Percentiles rank a stretch among this genome's conserved stretches.
Conservation (phyloP, 768 basidiomycete species). For the Lentinus tigrinus region DNA sequence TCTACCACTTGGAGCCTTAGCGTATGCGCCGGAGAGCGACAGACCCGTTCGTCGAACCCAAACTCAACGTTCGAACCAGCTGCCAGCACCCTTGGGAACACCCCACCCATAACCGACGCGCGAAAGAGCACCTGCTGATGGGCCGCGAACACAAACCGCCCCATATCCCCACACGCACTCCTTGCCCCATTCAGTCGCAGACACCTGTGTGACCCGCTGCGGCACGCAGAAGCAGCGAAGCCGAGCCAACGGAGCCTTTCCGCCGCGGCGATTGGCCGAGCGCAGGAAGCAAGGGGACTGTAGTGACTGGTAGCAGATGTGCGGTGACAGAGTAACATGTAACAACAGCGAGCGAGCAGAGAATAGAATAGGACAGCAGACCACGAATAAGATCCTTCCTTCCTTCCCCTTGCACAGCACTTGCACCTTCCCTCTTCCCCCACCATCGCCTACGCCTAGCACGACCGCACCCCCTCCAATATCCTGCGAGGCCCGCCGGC, state of each 20-base stretch:
- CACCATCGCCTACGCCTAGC: not conserved
- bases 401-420: not conserved
- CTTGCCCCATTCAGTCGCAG: not conserved
- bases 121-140: no score
- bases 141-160: no score
- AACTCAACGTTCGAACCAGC: no score
- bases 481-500: not conserved
- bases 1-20: no score
- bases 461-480: not conserved
- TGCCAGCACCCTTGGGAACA: no score
- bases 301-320: not conserved
- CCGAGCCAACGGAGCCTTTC: not conserved
- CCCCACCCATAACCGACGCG: no score
- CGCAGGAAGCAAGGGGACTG: no score
- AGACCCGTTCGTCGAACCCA: no score
- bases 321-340: not conserved
- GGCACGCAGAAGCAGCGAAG: not conserved
- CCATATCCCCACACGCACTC: no score
- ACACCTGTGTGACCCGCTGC: not conserved
- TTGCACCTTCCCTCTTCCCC: not conserved
- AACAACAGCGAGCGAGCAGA: not conserved
- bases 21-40: no score
- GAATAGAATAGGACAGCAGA: constrained; percentile 6
- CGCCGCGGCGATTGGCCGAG: not conserved
- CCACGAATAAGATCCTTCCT: not conserved